phyloP scores from a whole-genome alignment of 2,329 filamentous ascomycete genomes.

The Aplosporella prunicola region DNA sequence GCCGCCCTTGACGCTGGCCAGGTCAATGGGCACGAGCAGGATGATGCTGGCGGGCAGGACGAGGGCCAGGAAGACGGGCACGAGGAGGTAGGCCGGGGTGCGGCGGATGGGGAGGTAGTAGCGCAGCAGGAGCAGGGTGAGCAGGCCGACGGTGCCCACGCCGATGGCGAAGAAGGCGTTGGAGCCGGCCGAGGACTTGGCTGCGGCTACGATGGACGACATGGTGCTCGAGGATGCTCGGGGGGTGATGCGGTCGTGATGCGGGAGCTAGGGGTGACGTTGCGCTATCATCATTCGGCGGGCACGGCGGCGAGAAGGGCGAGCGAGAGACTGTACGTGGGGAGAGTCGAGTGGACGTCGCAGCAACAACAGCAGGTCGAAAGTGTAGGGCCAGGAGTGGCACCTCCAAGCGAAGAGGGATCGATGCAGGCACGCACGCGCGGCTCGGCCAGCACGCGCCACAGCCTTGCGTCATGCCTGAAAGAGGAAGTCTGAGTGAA shows the following conservation, averaged over 20 bases:
- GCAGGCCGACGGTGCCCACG: constrained; percentile 61
- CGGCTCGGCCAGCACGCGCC: too few species aligned
- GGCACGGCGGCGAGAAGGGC: too few species aligned
- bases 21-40: constrained; percentile 86
- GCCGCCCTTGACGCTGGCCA: constrained; percentile 69
- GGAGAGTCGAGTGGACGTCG: too few species aligned
- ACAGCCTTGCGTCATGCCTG: too few species aligned
- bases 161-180: constrained; percentile 67
- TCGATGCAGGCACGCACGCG: too few species aligned
- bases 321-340: too few species aligned
- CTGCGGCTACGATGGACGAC: constrained; percentile 14
- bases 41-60: constrained; percentile 86
- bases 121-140: constrained; percentile 76
- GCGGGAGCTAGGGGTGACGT: too few species aligned
- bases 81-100: constrained; percentile 79
- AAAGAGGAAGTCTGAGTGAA: too few species aligned
- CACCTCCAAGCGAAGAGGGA: too few species aligned
- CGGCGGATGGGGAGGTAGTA: constrained; percentile 84
- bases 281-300: too few species aligned
- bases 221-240: constrained; percentile 23
- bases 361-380: too few species aligned
- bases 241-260: background rate
- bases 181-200: constrained; percentile 62
- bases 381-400: too few species aligned
- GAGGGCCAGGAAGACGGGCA: constrained; percentile 93